phyloP scores from a whole-genome alignment of 495 filamentous ascomycete genomes.

The Podospora comata region DNA sequence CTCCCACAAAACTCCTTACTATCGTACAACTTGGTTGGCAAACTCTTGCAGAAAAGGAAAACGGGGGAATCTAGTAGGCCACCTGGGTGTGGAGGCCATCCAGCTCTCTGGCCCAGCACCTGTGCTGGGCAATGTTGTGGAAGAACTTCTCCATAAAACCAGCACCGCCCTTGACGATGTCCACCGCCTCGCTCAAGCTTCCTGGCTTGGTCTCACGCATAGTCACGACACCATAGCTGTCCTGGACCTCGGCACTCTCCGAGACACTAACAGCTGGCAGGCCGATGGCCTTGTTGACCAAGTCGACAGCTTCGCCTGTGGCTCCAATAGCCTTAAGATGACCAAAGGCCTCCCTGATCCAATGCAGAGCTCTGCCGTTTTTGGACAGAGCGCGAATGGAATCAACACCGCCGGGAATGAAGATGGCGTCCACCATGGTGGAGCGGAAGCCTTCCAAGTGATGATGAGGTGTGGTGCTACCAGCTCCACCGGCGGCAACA shows the following conservation, averaged over 20 bases:
- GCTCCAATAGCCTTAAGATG: constrained; percentile 77
- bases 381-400: constrained; percentile 57
- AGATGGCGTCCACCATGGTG: constrained; percentile 82
- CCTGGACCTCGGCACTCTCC: constrained; percentile 49
- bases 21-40: neutral
- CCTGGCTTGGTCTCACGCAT: constrained; percentile 51
- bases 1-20: neutral
- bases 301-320: constrained; percentile 63
- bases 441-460: constrained; percentile 79
- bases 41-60: neutral
- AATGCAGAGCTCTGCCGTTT: constrained; percentile 77
- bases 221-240: constrained; percentile 70
- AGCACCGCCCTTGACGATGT: constrained; percentile 59
- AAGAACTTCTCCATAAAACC: constrained; percentile 62
- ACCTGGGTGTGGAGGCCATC: constrained; percentile 57
- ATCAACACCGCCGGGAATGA: constrained; percentile 71
- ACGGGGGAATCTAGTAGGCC: constrained; percentile 35
- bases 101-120: constrained; percentile 69
- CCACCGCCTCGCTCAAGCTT: constrained; percentile 52
- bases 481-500: constrained; percentile 53
- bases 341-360: constrained; percentile 79
- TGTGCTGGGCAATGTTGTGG: constrained; percentile 63
- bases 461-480: constrained; percentile 68
- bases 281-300: constrained; percentile 57
- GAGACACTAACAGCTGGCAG: constrained; percentile 55